Percentiles rank a stretch among this genome's conserved stretches.
Conservation (phyloP, 2,329 filamentous ascomycete genomes). For the Aspergillus terreus region DNA sequence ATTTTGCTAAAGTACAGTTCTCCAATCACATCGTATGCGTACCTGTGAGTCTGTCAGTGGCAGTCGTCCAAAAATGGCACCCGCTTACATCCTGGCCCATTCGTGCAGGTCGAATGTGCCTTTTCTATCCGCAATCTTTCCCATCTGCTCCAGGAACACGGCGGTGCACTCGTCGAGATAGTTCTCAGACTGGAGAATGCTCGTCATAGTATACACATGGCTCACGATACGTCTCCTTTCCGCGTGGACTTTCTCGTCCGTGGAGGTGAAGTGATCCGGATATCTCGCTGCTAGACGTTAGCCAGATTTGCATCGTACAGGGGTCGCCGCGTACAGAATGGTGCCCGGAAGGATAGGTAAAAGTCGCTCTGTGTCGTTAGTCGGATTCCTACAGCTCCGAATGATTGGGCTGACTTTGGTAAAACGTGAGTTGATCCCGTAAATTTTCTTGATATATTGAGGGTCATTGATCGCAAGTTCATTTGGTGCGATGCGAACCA, state of each 20-base stretch:
- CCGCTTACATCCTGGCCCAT: constrained; percentile 24
- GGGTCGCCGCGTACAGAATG: constrained; percentile 7
- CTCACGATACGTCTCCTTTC: constrained; percentile 22
- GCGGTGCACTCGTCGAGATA: constrained; percentile 23
- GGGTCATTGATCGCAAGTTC: constrained; percentile 22
- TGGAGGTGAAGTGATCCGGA: constrained; percentile 21
- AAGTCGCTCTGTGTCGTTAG: constrained; percentile 24
- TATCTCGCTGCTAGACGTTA: constrained; percentile 12
- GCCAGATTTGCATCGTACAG: background rate
- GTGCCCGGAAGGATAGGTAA: constrained; percentile 20
- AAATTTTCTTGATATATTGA: constrained; percentile 22
- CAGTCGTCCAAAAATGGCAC: background rate
- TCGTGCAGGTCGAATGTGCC: constrained; percentile 19
- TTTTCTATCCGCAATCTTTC: constrained; percentile 11
- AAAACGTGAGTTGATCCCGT: constrained; percentile 11
- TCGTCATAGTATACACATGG: constrained; percentile 23
- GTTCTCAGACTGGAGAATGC: constrained; percentile 23
- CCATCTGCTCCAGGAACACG: constrained; percentile 16
- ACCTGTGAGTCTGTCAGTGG: constrained; percentile 20
- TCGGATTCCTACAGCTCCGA: background rate
- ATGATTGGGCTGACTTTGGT: constrained; percentile 9
- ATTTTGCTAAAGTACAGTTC: constrained; percentile 39
- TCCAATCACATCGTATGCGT: constrained; percentile 44
- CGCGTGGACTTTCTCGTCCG: constrained; percentile 21
- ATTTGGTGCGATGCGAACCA: constrained; percentile 21